phyloP scores from a whole-genome alignment of 2,329 filamentous ascomycete species.

The Fusarium verticillioides region DNA sequence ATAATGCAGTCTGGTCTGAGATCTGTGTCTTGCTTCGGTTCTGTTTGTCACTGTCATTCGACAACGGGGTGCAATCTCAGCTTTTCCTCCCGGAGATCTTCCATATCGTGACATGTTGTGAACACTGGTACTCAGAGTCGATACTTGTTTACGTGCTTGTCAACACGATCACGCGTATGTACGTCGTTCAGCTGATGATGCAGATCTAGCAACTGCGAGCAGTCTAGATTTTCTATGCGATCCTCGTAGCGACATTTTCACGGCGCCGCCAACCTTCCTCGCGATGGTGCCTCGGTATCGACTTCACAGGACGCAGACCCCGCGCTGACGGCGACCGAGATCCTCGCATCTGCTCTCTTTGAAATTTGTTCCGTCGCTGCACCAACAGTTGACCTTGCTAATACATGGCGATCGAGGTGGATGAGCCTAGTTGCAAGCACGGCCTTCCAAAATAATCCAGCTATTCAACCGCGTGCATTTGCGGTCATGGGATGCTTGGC shows the following conservation, averaged over 20 bases:
- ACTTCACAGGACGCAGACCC: slow-evolving; percentile 65
- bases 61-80: slow-evolving; percentile 74
- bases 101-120: slow-evolving; percentile 77
- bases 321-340: slow-evolving; percentile 67
- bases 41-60: slow-evolving; percentile 73
- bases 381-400: slow-evolving; percentile 71
- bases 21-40: slow-evolving; percentile 75
- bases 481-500: slow-evolving; percentile 78
- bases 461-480: slow-evolving; percentile 75
- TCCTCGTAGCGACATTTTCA: slow-evolving; percentile 67
- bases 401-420: slow-evolving; percentile 77
- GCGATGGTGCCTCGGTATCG: slow-evolving; percentile 66
- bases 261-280: slow-evolving; percentile 57
- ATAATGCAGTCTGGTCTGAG: slow-evolving; percentile 76
- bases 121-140: slow-evolving; percentile 71
- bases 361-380: slow-evolving; percentile 73
- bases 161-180: slow-evolving; percentile 74
- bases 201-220: slow-evolving; percentile 64
- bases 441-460: slow-evolving; percentile 78
- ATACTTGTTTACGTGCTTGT: slow-evolving; percentile 70
- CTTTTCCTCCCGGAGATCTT: slow-evolving; percentile 76
- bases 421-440: slow-evolving; percentile 79
- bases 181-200: slow-evolving; percentile 72
- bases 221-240: slow-evolving; percentile 70
- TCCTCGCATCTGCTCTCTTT: slow-evolving; percentile 69